phyloP scores from a whole-genome alignment of 257 asterid genomes.

The Parsonsia alboflavescens region DNA sequence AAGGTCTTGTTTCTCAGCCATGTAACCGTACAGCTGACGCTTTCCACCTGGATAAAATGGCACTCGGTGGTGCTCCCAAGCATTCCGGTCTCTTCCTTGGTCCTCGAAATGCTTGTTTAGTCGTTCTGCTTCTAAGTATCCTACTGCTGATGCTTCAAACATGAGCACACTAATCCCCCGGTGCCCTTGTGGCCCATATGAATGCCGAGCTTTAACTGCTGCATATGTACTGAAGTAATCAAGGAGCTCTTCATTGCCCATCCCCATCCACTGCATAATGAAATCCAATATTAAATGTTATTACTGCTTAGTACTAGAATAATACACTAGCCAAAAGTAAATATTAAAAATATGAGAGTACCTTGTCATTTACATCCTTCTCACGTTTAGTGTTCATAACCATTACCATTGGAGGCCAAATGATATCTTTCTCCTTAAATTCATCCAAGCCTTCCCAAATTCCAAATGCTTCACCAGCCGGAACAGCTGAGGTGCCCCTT shows the following conservation, averaged over 20 bases:
- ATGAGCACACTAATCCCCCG: slow-evolving; percentile 43
- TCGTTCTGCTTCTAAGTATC: slow-evolving; percentile 40
- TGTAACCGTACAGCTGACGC: slow-evolving; percentile 34
- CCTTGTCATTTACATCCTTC: slow-evolving; percentile 36
- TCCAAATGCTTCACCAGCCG: slow-evolving; percentile 33
- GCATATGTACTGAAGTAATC: slow-evolving; percentile 30
- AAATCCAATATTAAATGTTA: not conserved
- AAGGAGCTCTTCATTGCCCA: slow-evolving; percentile 44
- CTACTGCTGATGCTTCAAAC: slow-evolving; percentile 40
- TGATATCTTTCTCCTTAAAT: slow-evolving; percentile 28
- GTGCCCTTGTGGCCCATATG: slow-evolving; percentile 50
- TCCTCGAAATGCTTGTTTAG: slow-evolving; percentile 27
- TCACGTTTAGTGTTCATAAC: slow-evolving; percentile 34
- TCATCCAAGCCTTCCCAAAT: slow-evolving; percentile 26
- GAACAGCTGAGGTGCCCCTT: slow-evolving; percentile 28
- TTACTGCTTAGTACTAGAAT: not conserved
- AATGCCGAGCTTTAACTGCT: slow-evolving; percentile 34
- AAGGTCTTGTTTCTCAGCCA: slow-evolving; percentile 34
- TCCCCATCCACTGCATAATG: slow-evolving; percentile 35
- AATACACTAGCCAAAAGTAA: not conserved
- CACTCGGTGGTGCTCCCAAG: slow-evolving; percentile 25
- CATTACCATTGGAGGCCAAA: slow-evolving; percentile 47
- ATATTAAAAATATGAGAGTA: not conserved
- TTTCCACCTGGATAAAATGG: slow-evolving; percentile 29
- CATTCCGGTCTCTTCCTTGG: slow-evolving; percentile 26